A percentile compares a stretch with the other conserved stretches of the same genome.
phyloP scores from a whole-genome alignment of 1,284 basidiomycete genomes.

The Rhodofomes roseus region DNA sequence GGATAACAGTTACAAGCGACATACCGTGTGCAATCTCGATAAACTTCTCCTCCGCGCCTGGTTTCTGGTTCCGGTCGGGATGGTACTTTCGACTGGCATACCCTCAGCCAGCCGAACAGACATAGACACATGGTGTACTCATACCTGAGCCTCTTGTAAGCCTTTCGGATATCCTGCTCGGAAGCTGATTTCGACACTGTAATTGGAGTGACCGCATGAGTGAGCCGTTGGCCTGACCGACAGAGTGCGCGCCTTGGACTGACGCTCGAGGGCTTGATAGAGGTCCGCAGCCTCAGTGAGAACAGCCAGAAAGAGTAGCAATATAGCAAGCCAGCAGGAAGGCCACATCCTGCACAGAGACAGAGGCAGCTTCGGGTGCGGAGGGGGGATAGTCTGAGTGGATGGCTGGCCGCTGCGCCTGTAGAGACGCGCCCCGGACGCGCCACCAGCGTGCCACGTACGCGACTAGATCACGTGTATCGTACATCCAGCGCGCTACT shows the following conservation, averaged over 20 bases:
- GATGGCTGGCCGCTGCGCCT: no score
- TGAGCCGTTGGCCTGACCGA: conserved; percentile 22
- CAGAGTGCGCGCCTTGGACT: conserved; percentile 37
- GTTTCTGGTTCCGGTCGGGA: conserved; percentile 91
- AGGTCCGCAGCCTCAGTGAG: conserved; percentile 62
- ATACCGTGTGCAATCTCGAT: conserved; percentile 86
- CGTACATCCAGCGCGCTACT: no score
- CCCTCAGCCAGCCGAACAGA: background rate
- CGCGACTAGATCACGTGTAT: background rate
- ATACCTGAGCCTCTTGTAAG: conserved; percentile 85
- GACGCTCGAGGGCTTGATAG: conserved; percentile 74
- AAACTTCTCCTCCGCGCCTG: conserved; percentile 79
- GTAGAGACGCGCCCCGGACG: background rate
- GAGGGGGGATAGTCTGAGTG: background rate
- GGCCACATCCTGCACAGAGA: background rate
- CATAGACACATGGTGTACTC: background rate
- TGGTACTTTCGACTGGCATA: conserved; percentile 43
- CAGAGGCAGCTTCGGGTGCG: background rate
- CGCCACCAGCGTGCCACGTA: background rate
- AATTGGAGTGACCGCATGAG: conserved; percentile 19
- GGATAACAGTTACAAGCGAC: conserved; percentile 15
- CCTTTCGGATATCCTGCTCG: conserved; percentile 85
- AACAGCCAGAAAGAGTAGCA: conserved; percentile 42
- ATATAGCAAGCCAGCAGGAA: conserved; percentile 22
- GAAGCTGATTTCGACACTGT: conserved; percentile 76